Evolutionary conservation across 768 basidiomycete genomes (phyloP).

Genomic region (Sistotremastrum suecicum): DNA sequence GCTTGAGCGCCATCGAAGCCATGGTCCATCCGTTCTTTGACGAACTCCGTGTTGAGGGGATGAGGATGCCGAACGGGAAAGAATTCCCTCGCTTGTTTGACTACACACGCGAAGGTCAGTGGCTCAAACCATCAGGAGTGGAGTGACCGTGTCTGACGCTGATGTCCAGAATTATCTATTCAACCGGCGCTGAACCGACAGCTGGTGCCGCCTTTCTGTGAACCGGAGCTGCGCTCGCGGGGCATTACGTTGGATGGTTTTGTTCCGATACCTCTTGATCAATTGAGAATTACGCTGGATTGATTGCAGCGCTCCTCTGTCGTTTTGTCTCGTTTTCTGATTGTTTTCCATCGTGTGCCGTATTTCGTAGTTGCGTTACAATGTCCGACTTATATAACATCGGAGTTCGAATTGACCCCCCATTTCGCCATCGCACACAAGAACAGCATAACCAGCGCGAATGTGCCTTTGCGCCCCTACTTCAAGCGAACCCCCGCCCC

Average conservation of each 20-base stretch:
- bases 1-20: conserved; percentile 78
- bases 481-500: not conserved
- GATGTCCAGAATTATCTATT: conserved; percentile 73
- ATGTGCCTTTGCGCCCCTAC: not conserved
- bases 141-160: conserved; percentile 1
- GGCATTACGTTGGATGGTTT: conserved; percentile 82
- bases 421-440: not conserved
- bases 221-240: conserved; percentile 76
- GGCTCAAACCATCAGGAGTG: not conserved
- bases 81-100: conserved; percentile 91
- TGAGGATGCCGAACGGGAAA: conserved; percentile 93
- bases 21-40: conserved; percentile 97
- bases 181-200: conserved; percentile 87
- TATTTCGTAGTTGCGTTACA: conserved; percentile 8
- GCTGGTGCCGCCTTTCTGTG: conserved; percentile 83
- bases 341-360: conserved; percentile 3
- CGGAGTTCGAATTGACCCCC: conserved; percentile 2
- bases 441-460: not conserved
- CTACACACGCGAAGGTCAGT: conserved; percentile 89
- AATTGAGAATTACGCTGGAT: conserved; percentile 88
- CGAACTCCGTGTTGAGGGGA: conserved; percentile 80
- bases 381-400: conserved; percentile 34
- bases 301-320: conserved; percentile 25
- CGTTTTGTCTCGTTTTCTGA: conserved; percentile 14
- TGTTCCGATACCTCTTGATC: conserved; percentile 94